Base-by-base conservation (phyloP, 148 eudicot genomes). In the Persicaria maculosa region DNA sequence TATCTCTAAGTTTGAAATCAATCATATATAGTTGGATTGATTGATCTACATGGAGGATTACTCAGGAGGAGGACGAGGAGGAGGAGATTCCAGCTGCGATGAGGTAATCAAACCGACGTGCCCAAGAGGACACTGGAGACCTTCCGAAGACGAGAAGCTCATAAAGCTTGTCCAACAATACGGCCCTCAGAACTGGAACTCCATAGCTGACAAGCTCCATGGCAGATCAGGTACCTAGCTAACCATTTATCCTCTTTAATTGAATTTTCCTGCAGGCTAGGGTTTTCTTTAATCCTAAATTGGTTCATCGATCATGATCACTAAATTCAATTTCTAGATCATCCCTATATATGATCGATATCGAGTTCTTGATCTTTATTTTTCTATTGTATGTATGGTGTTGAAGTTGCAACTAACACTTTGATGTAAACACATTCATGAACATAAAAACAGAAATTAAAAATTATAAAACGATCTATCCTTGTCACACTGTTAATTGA, bases 111-210 rank as follows among this genome's bases (percentile, higher is more conserved):
- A 7, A 8, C 7, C 31, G 31, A 78, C 86, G 72, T 91, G 96
- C 77, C 90, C 93, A 11, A 82, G 97, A 79, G 98, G 98, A 1
- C 98, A 95, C 81, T 95, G 98, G 98, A 81, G 98, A 52, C 98
- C 98, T 0, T 92, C 97, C 14, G 98, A 95, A 64, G 98, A 95
- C 65, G 96, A 90, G 70, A 92, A 86, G 74, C 97, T 95, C 69
- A 83, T 92, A 69, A 88, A 83, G 77, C 93, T 92, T 1, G 98
- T 95, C 47, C 89, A 88, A 61, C 84, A 83, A 74, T 89, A 80
- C 48, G 98, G 98, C 14, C 96, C 98, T 52, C 98, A 92, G 36
- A 95, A 95, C 64, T 92, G 97, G 98, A 95, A 95, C 68, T 89
- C 96, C 67, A 92, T 92, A 62, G 96, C 98, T 57, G 94, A 91